Evolutionary conservation across 2,329 filamentous ascomycete species (phyloP).

Genomic region (Trichoderma afroharzianum): DNA sequence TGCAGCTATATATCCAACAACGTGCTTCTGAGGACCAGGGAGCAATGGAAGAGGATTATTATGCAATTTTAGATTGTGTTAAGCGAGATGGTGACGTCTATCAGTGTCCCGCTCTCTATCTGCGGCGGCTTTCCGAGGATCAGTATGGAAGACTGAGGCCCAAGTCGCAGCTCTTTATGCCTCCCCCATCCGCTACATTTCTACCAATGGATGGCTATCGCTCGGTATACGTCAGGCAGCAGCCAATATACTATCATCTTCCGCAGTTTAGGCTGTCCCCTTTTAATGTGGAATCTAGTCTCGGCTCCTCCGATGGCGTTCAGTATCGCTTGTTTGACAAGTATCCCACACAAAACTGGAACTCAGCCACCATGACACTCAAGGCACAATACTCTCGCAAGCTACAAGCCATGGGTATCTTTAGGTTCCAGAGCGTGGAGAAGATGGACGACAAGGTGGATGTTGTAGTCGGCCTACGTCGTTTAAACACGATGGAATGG

Average conservation of each 20-base stretch:
- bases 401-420: constrained; percentile 13
- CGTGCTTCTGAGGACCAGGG: neutral
- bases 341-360: constrained; percentile 11
- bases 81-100: constrained; percentile 5
- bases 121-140: constrained; percentile 18
- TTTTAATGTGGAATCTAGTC: neutral
- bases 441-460: constrained; percentile 9
- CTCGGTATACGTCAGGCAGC: constrained; percentile 4
- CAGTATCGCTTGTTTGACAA: constrained; percentile 13
- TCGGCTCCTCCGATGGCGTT: constrained; percentile 4
- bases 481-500: constrained; percentile 16
- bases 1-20: constrained; percentile 13
- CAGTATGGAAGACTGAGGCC: constrained; percentile 17
- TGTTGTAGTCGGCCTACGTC: constrained; percentile 11
- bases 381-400: constrained; percentile 12
- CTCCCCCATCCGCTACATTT: neutral
- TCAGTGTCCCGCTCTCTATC: constrained; percentile 1
- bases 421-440: constrained; percentile 7
- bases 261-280: constrained; percentile 13
- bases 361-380: constrained; percentile 15
- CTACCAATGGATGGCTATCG: neutral
- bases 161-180: constrained; percentile 5
- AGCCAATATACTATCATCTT: constrained; percentile 10
- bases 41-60: constrained; percentile 2
- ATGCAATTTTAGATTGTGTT: constrained; percentile 7